Percentiles rank a stretch among this genome's conserved stretches.
These are phyloP conservation scores for Pseudocercospora musae DNA, from an alignment of 2,329 filamentous ascomycete genomes.

Conservation along the genomic window DNA sequence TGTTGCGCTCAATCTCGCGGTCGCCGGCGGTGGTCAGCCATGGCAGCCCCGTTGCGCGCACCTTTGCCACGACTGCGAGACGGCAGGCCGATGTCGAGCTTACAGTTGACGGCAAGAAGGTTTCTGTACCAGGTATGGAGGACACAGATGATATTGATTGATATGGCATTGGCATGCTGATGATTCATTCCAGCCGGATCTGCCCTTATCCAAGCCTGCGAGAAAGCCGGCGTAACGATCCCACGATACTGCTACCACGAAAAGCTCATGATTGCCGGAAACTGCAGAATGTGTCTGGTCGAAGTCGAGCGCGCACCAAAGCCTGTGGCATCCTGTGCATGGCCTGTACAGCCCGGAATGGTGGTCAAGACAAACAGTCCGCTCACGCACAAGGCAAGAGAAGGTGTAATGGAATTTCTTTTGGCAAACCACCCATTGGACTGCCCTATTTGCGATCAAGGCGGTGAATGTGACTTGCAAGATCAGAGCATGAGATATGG, in stretches of 20 bases:
- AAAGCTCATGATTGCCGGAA: conserved; percentile 99
- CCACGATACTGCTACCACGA: conserved; percentile 99
- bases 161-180: conserved; percentile 13
- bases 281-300: conserved; percentile 99
- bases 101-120: conserved; percentile 94
- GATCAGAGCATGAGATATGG: conserved; percentile 99
- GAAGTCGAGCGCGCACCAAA: conserved; percentile 96
- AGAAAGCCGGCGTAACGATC: conserved; percentile 89
- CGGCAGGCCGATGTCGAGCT: conserved; percentile 91
- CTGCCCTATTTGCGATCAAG: conserved; percentile 97
- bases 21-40: conserved; percentile 43
- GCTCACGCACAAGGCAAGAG: conserved; percentile 92
- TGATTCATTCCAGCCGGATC: conserved; percentile 68
- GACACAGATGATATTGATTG: not conserved
- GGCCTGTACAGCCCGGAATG: conserved; percentile 98
- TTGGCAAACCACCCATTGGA: conserved; percentile 94
- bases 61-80: conserved; percentile 76
- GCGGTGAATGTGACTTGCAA: conserved; percentile 97
- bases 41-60: conserved; percentile 60
- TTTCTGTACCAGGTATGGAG: conserved; percentile 85
- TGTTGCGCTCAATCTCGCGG: conserved; percentile 60
- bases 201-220: conserved; percentile 96
- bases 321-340: conserved; percentile 95
- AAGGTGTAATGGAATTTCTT: conserved; percentile 98
- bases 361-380: conserved; percentile 98